Evolutionary conservation across 2,329 filamentous ascomycete species (phyloP), one percentile per base, ranked within the genome.

Genomic region (Pestalotiopsis sp.): DNA sequence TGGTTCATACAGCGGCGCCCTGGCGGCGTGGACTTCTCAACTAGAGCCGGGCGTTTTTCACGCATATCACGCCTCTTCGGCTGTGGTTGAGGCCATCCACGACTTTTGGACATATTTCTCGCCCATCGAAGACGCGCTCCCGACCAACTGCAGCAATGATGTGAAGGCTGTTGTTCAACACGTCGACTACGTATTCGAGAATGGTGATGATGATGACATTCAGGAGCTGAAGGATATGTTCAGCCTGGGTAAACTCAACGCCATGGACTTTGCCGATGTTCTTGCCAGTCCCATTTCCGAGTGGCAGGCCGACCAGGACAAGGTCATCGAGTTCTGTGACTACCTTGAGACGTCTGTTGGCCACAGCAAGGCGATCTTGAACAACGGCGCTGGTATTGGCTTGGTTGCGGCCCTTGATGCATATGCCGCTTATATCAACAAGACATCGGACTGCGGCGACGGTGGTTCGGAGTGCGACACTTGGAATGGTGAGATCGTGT

Each of bases 1-100:
- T 7, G 86, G 84, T 7, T 86, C 84, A 3, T 87, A 87, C 70
- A 82, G 82, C 39, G 85, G 85, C 45, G 85, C 84, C 7, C 78
- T 87, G 6, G 76, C 85, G 2, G 84, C 84, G 7, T 86, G 84
- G 84, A 81, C 79, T 12, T 82, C 81, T 27, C 78, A 81, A 14
- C 77, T 81, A 13, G 79, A 82, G 12, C 84, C 85, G 0, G 85
- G 84, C 31, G 84, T 83, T 6, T 83, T 85, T 74, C 85, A 84
- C 80, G 84, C 84, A 1, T 85, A 86, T 65, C 83, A 83, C 72
- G 80, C 85, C 2, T 85, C 84, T 4, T 84, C 82, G 69, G 86
- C 84, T 0, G 83, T 84, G 2, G 82, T 87, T 0, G 76, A 87
- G 71, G 79, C 81, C 0, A 81, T 86, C 65, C 73, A 78, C 17